Percentiles rank a stretch among this genome's conserved stretches.
Evolutionary conservation across 768 basidiomycete genomes (phyloP).

Genomic region (Coprinopsis marcescibilis): DNA sequence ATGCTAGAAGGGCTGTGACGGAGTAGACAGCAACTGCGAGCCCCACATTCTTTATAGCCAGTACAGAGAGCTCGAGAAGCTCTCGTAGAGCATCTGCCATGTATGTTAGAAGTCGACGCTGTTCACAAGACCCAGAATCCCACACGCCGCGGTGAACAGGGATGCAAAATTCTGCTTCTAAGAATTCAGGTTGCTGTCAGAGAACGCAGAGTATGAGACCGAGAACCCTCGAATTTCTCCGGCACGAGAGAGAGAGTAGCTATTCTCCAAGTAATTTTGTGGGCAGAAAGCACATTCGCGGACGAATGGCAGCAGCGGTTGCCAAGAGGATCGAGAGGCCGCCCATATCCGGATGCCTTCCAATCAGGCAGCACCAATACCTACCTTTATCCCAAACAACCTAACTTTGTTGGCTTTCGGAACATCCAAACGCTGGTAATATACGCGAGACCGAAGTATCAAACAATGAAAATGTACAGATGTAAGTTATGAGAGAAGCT

Average conservation of each 20-base stretch:
- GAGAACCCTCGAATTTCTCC: background rate
- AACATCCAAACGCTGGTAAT: no score
- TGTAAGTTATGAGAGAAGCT: no score
- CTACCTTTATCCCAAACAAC: no score
- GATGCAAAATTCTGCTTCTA: background rate
- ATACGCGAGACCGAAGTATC: no score
- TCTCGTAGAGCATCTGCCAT: background rate
- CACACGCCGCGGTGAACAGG: background rate
- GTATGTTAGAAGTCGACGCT: background rate
- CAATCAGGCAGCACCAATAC: no score
- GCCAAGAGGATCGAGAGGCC: no score
- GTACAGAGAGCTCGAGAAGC: slow-evolving; percentile 2
- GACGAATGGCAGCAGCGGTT: no score
- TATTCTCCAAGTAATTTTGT: background rate
- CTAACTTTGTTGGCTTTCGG: no score
- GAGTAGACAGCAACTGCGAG: background rate
- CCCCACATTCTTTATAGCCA: background rate
- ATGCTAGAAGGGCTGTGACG: background rate
- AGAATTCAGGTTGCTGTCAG: background rate
- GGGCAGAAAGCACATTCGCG: no score
- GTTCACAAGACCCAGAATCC: slow-evolving; percentile 1
- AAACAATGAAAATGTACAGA: no score
- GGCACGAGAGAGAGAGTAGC: background rate
- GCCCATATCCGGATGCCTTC: no score
- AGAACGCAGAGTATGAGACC: background rate